Evolutionary conservation across 208 protist species (phyloP), one percentile per base, ranked within the genome.

Genomic region (Leishmania turanica): DNA sequence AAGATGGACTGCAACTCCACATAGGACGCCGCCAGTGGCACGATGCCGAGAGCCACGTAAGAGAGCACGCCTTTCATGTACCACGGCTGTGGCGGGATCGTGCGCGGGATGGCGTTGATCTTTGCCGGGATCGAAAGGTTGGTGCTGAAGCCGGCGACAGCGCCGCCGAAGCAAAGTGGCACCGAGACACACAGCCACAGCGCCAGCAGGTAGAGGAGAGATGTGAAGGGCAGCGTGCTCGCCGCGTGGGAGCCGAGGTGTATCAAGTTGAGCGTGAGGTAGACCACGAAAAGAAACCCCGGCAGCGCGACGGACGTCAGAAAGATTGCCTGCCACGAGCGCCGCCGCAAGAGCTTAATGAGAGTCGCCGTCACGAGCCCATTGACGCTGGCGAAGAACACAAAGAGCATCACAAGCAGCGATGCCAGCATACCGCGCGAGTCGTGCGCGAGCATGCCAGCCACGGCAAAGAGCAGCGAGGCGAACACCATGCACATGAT

Each of bases 1-100:
- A 99, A 84, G 80, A 99, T 99, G 87, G 99, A 99, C 84, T 97
- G 98, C 40, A 99, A 85, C 92, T 99, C 98, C 80, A 99, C 98
- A 72, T 99, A 99, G 27, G 99, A 94, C 19, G 98, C 98, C n/a
- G 96, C 97, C 85, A 99, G 99, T 24, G 98, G 98, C 40, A 99
- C 90, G 6, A 99, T 82, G 69, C 87, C 91, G 49, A 88, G 73
- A 21, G 89, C 68, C 27, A 92, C 11, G 72, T 89, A 82, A 21
- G 87, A 86, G 37, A 82, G 40, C 4, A 64, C 47, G 6, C 80
- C 75, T 37, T 85, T 76, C 79, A 92, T 75, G 75, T 92, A 92
- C 97, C 95, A 98, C 60, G 85, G 88, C 83, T 96, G 95, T 15
- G 92, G 88, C 1, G 95, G 96, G 40, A 99, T 93, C 76, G 98